Conservation (phyloP, 1,139 yeast species). For the Taphrina sp. region DNA sequence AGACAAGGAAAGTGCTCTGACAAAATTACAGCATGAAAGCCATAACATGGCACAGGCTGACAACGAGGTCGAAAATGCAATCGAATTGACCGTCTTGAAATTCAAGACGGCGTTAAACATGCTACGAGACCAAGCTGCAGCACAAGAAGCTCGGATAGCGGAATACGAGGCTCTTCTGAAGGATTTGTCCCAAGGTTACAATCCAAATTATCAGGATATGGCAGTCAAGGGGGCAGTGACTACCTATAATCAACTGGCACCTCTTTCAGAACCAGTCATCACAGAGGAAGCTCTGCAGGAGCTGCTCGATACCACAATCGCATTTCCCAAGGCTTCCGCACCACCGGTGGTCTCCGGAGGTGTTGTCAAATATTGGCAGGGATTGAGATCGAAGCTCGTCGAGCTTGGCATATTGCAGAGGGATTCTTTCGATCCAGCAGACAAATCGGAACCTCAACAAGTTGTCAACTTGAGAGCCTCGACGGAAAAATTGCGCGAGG, state of each 20-base stretch:
- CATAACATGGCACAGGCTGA: not conserved
- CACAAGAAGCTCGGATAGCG: slow-evolving; percentile 40
- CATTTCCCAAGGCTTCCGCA: not conserved
- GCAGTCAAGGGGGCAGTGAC: slow-evolving; percentile 76
- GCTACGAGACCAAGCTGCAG: slow-evolving; percentile 41
- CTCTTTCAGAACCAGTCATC: not conserved
- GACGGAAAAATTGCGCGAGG: not conserved
- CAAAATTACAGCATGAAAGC: not conserved
- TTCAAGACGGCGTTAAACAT: slow-evolving; percentile 37
- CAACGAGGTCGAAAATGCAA: slow-evolving; percentile 21
- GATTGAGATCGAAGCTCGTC: not conserved
- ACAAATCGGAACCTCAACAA: slow-evolving; percentile 3
- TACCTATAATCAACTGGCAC: slow-evolving; percentile 49
- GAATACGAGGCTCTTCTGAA: slow-evolving; percentile 46
- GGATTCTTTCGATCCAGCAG: slow-evolving; percentile 1
- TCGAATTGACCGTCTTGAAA: slow-evolving; percentile 18
- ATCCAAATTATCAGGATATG: slow-evolving; percentile 86
- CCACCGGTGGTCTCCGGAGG: not conserved
- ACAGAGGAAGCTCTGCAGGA: slow-evolving; percentile 1
- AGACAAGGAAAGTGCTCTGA: slow-evolving; percentile 15
- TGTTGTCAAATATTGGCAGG: not conserved
- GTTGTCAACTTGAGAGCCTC: slow-evolving; percentile 2
- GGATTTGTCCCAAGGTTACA: slow-evolving; percentile 58
- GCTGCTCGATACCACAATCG: not conserved
- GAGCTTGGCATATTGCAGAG: slow-evolving; percentile 7